Evolutionary conservation across 2,329 filamentous ascomycete species (phyloP), one percentile per base, ranked within the genome.

Genomic region (Curvularia hawaiiensis): DNA sequence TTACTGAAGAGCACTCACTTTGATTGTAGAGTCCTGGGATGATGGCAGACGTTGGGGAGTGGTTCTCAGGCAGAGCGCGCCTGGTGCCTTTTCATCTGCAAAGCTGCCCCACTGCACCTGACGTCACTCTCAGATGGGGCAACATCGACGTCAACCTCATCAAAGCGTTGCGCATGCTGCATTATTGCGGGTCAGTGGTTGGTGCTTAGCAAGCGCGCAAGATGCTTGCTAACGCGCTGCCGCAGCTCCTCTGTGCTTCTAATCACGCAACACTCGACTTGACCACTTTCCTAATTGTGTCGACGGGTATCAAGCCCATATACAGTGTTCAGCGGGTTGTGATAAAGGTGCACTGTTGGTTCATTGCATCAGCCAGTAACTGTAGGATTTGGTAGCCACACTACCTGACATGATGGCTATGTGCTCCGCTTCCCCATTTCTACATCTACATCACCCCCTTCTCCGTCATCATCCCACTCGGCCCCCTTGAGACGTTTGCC

Each of bases 361-460:
- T 10, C 8, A 16, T 44, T 28, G n/a, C 24, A 20, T 31, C 11
- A 20, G 18, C 6, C 49, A 24, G 35, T 24, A n/a, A 26, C 12
- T n/a, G n/a, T 33, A 11, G 7, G 33, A 44, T 43, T 49, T 16
- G 9, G 22, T 39, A 31, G 16, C 40, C 16, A 50, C 6, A 18
- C 41, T 35, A 30, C 10, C n/a, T 30, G 26, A 24, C 3, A 39
- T 41, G 30, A 44, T 18, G 10, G 16, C 35, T 51, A 49, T 68
- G 61, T 88, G 63, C 83, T 88, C 76, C 85, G 81, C 79, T 92
- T 92, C 60, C 88, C 89, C 82, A 90, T 83, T 78, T 92, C 90
- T 71, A 84, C 65, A 67, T 90, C 89, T 56, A 81, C 82, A 8
- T 82, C 71, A 3, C 65, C 71, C 8, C 62, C 61, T 28, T 76